Evolutionary conservation across 2,329 filamentous ascomycete species (phyloP), one percentile per base, ranked within the genome.

Genomic region (Neofusicoccum sp.): DNA sequence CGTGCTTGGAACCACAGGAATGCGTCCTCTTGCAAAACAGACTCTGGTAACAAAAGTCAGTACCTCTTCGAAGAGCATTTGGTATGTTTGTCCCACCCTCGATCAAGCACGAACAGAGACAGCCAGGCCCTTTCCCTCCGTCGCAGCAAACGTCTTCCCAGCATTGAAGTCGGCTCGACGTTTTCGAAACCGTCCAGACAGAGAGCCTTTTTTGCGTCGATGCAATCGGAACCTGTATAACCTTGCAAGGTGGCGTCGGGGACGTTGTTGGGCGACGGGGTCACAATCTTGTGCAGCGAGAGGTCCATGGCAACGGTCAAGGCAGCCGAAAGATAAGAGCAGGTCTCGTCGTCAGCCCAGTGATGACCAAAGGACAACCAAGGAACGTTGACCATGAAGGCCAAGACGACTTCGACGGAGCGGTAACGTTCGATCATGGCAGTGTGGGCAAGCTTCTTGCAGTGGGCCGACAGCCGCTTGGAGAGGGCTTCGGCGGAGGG

Each of bases 381-480:
- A 0, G 89, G 89, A 6, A 92, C 84, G 65, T 91, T 91, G 36
- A 90, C 83, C 85, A 92, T 89, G 70, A 91, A 91, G 0, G 87
- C 89, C 1, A 92, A 77, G 0, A 92, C 86, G 62, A 92, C 90
- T 71, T 92, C 89, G 5, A 90, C 87, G 0, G 89, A 92, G 62
- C 87, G 84, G 69, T 87, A 84, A 2, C 88, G 84, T 49, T 84
- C 82, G 0, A 81, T 76, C 56, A 89, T 86, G 47, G 91, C 83
- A 33, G 84, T 81, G 31, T 87, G 83, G 0, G 87, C 88, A 3
- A 92, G 81, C 29, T 79, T 79, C 65, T 85, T 87, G 66, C 84
- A 84, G 67, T 92, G 89, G 59, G 85, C 82, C 0, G 87, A 86
- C 1, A 92, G 78, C 31, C 89, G 79, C 67, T 84, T 89, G 0